phyloP scores from a whole-genome alignment of 768 basidiomycete genomes.

The Russula lepida region DNA sequence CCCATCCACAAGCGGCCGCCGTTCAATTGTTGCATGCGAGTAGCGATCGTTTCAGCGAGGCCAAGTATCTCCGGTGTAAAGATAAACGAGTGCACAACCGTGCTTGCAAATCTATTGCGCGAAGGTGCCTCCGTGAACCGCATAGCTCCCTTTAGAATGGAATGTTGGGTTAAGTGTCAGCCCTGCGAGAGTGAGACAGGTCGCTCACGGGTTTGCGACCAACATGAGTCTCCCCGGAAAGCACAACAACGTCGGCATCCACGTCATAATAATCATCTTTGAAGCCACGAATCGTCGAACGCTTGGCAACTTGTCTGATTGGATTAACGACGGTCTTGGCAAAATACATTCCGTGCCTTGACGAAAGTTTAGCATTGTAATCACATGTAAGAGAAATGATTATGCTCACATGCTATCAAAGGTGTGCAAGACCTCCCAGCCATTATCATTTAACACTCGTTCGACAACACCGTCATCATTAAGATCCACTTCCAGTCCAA shows the following conservation, averaged over 20 bases:
- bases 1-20: constrained; percentile 35
- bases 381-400: neutral
- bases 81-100: constrained; percentile 4
- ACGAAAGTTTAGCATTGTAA: neutral
- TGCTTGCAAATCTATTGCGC: constrained; percentile 8
- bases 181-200: constrained; percentile 11
- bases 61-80: constrained; percentile 21
- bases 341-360: constrained; percentile 37
- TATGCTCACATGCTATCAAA: constrained; percentile 34
- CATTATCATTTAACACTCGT: constrained; percentile 30
- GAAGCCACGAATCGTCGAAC: constrained; percentile 32
- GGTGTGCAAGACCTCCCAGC: constrained; percentile 36
- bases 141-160: constrained; percentile 13
- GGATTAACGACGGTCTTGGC: constrained; percentile 36
- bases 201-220: constrained; percentile 33
- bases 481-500: constrained; percentile 5
- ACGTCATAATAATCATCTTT: constrained; percentile 32
- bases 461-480: constrained; percentile 28
- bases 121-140: constrained; percentile 14
- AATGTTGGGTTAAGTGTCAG: neutral
- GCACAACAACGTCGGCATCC: constrained; percentile 32
- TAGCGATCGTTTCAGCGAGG: constrained; percentile 28
- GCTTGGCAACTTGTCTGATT: constrained; percentile 31
- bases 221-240: constrained; percentile 35
- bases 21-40: constrained; percentile 27